These are phyloP conservation scores for Aspergillus brasiliensis DNA, from an alignment of 2,329 filamentous ascomycete species.

Conservation along the genomic window DNA sequence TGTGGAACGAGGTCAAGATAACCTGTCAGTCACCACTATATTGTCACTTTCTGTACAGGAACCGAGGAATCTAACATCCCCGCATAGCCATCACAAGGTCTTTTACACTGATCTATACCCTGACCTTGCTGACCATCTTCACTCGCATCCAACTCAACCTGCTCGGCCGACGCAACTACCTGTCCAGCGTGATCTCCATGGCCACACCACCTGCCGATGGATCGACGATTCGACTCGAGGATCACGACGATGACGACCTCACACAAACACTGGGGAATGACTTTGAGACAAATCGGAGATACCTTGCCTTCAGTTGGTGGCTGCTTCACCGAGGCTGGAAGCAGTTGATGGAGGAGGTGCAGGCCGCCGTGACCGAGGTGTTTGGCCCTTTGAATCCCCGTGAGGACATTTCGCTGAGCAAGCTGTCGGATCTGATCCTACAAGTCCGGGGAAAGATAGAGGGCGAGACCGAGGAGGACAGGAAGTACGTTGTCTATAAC, in stretches of 20 bases:
- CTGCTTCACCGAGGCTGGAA: slow-evolving; percentile 87
- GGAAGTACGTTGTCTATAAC: slow-evolving; percentile 48
- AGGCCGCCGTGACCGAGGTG: slow-evolving; percentile 81
- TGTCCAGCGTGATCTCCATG: slow-evolving; percentile 90
- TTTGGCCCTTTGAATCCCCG: slow-evolving; percentile 88
- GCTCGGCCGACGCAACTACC: slow-evolving; percentile 89
- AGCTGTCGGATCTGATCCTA: slow-evolving; percentile 76
- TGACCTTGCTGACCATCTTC: slow-evolving; percentile 84
- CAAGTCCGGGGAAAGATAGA: slow-evolving; percentile 85
- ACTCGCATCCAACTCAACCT: slow-evolving; percentile 97
- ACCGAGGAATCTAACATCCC: slow-evolving; percentile 14
- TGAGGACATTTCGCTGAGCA: slow-evolving; percentile 80
- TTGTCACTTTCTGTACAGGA: not conserved
- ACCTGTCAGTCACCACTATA: slow-evolving; percentile 64
- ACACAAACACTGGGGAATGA: slow-evolving; percentile 87
- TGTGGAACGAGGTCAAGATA: slow-evolving; percentile 98
- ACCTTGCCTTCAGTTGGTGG: slow-evolving; percentile 98
- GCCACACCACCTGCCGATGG: slow-evolving; percentile 72
- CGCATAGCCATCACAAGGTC: slow-evolving; percentile 78
- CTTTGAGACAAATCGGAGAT: slow-evolving; percentile 93
- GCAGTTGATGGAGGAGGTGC: slow-evolving; percentile 77
- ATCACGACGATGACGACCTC: slow-evolving; percentile 89
- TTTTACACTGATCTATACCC: slow-evolving; percentile 88
- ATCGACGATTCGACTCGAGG: slow-evolving; percentile 83
- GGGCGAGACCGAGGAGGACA: slow-evolving; percentile 66